Percentiles rank a stretch among this genome's conserved stretches.
phyloP scores from a whole-genome alignment of 306 rosid genomes.

The Lupinus albus region DNA sequence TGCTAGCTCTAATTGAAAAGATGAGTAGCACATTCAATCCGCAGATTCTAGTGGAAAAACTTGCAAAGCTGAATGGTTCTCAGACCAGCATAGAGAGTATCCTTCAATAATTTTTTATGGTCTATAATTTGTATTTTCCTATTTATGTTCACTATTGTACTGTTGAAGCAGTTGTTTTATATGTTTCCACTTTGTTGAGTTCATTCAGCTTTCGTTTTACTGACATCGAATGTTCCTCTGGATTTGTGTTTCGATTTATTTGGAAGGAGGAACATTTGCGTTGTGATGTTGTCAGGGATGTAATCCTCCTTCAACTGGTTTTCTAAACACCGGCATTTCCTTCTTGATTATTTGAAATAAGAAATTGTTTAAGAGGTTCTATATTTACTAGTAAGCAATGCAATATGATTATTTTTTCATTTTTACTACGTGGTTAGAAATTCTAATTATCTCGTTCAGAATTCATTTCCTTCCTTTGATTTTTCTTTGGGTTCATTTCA shows the following conservation, averaged over 20 bases:
- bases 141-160: slow-evolving; percentile 20
- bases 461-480: slow-evolving; percentile 4
- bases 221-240: slow-evolving; percentile 22
- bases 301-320: slow-evolving; percentile 27
- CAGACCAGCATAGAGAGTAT: slow-evolving; percentile 99
- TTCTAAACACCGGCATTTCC: not conserved
- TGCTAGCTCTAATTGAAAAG: slow-evolving; percentile 44
- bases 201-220: slow-evolving; percentile 17
- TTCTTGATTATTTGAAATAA: slow-evolving; percentile 20
- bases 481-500: slow-evolving; percentile 16
- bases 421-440: slow-evolving; percentile 1
- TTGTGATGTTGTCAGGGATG: slow-evolving; percentile 19
- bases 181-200: slow-evolving; percentile 29
- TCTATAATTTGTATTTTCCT: slow-evolving; percentile 22
- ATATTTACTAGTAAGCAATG: slow-evolving; percentile 19
- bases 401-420: slow-evolving; percentile 22
- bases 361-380: slow-evolving; percentile 16
- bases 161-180: slow-evolving; percentile 18
- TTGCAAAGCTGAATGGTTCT: slow-evolving; percentile 85
- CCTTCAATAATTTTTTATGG: slow-evolving; percentile 53
- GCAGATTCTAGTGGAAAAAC: slow-evolving; percentile 94
- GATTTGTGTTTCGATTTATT: slow-evolving; percentile 6
- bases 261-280: slow-evolving; percentile 22
- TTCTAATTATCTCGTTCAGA: not conserved
- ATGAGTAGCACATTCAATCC: slow-evolving; percentile 97